Evolutionary conservation across 805 yeast genomes (phyloP), one percentile per base, ranked within the genome.

Genomic region (Candida maltosa): DNA sequence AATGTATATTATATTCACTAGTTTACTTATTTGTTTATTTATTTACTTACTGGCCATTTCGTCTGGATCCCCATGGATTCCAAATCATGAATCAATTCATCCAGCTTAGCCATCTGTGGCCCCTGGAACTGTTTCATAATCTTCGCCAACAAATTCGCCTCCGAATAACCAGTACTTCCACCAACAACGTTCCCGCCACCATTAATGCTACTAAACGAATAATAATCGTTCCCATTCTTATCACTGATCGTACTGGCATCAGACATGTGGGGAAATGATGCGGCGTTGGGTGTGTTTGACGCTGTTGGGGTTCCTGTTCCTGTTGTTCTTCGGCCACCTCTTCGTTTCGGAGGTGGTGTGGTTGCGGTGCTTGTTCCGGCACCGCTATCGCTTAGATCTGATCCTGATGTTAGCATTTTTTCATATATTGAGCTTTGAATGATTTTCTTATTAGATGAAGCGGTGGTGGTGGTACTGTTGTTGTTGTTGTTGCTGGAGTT

Each of bases 111-210:
- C 6, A 60, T 45, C 19, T 56, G 61, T 4, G 72, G 72, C 2
- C 71, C 71, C 11, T 42, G 46, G 35, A 63, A 68, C 34, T 64
- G 69, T 44, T 67, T 67, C 65, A 61, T 59, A 34, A 67, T 66
- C 45, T 61, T 63, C 5, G 71, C 69, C 32, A 66, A 51, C 20
- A 67, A 47, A 11, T 54, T 55, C 0, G 69, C 55, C 38, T 67
- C 73, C 3, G 65, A 52, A 41, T 50, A 50, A n/a, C n/a, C n/a
- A n/a, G n/a, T 27, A 15, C 16, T 27, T 16, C 20, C 17, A 27
- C 17, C 10, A 20, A n/a, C n/a, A n/a, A n/a, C n/a, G n/a, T n/a
- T n/a, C n/a, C n/a, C 15, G 16, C 34, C 28, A 18, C 24, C 29
- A 16, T 7, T 18, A 12, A n/a, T n/a, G n/a, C n/a, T n/a, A n/a